A percentile compares a stretch with the other conserved stretches of the same genome.
These are phyloP conservation scores for Erythrophleum fordii DNA, from an alignment of 306 rosid genomes.

Conservation along the genomic window DNA sequence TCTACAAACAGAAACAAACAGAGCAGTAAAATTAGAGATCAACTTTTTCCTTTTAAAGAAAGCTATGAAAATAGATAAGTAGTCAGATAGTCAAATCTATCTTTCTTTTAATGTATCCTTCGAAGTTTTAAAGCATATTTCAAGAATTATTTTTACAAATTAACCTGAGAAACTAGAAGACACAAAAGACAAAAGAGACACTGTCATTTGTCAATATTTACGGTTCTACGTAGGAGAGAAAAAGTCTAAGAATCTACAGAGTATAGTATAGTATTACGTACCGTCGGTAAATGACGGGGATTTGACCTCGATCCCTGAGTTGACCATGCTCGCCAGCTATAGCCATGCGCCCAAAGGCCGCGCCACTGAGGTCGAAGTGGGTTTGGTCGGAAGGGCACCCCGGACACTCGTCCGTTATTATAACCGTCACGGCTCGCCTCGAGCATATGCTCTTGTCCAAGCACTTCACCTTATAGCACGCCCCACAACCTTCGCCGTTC, in stretches of 20 bases:
- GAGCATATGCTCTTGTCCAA: conserved; percentile 71
- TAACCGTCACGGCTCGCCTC: conserved; percentile 79
- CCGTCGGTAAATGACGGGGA: conserved; percentile 73
- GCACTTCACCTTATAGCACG: conserved; percentile 88
- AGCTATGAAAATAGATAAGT: not conserved
- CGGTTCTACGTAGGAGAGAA: not conserved
- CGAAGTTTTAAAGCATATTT: not conserved
- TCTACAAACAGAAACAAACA: no score
- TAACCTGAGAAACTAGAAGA: not conserved
- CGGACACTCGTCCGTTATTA: conserved; percentile 87
- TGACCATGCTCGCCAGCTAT: conserved; percentile 61
- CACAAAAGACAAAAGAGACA: not conserved
- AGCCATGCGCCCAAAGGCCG: conserved; percentile 91
- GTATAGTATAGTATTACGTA: conserved; percentile 25
- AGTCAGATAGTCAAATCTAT: not conserved
- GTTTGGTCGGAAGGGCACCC: conserved; percentile 69
- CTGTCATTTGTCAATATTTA: not conserved
- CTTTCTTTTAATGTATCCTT: not conserved
- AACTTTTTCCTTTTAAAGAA: not conserved
- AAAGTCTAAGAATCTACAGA: not conserved
- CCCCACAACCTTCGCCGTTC: conserved; percentile 93
- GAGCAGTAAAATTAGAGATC: not conserved
- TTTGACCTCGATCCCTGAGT: conserved; percentile 76
- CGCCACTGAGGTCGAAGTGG: conserved; percentile 94
- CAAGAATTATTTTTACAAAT: not conserved